Conservation (phyloP, 75 land plant species). For the Pinus tabuliformis region DNA sequence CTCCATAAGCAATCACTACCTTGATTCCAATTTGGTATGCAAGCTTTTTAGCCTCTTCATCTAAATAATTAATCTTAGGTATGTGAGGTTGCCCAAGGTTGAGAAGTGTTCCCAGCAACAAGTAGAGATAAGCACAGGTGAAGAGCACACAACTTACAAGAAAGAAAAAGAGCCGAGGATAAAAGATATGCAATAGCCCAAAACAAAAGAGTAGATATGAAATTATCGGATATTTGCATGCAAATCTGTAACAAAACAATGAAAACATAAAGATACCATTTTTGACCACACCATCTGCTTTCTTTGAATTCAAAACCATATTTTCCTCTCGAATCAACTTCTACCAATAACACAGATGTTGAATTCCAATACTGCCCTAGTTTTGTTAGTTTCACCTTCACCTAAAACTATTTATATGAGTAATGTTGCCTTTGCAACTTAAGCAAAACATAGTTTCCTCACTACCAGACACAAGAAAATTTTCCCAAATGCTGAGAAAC, state of each 20-base stretch:
- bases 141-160: slow-evolving; percentile 30
- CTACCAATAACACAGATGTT: too few relatives aligned
- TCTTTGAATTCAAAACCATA: slow-evolving; percentile 3
- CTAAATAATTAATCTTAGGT: slow-evolving; percentile 34
- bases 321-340: too few relatives aligned
- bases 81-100: slow-evolving; percentile 58
- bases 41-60: slow-evolving; percentile 16
- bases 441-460: too few relatives aligned
- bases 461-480: too few relatives aligned
- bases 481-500: too few relatives aligned
- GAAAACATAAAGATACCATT: slow-evolving; percentile 14
- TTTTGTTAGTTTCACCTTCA: too few relatives aligned
- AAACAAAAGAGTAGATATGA: slow-evolving; percentile 4
- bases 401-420: too few relatives aligned
- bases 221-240: slow-evolving; percentile 31
- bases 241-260: slow-evolving; percentile 29
- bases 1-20: too few relatives aligned
- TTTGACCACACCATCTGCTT: slow-evolving; percentile 17
- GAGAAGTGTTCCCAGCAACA: slow-evolving; percentile 60
- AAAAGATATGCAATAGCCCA: too few relatives aligned
- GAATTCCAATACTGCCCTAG: too few relatives aligned
- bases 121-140: slow-evolving; percentile 61
- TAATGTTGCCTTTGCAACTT: too few relatives aligned
- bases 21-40: too few relatives aligned
- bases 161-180: slow-evolving; percentile 45